Conservation (phyloP, 148 eudicot genomes). For the Silene conica region DNA sequence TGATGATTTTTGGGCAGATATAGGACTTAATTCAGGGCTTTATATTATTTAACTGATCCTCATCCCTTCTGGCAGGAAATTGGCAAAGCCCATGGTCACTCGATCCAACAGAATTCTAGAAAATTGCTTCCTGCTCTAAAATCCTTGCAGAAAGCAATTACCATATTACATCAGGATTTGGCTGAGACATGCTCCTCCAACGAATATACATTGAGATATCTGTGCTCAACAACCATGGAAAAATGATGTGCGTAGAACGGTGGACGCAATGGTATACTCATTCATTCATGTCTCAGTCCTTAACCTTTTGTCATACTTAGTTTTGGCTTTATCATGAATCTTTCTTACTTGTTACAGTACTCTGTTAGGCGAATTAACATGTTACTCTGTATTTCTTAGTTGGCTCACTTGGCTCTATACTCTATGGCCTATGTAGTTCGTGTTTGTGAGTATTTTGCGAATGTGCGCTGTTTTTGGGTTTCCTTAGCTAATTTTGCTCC, state of each 20-base stretch:
- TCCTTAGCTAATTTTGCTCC: neutral
- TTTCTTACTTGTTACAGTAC: no score
- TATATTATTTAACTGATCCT: constrained; percentile 5
- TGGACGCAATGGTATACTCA: constrained; percentile 8
- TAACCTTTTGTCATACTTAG: neutral
- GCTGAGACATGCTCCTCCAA: constrained; percentile 90
- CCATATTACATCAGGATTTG: constrained; percentile 83
- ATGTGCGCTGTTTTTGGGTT: neutral
- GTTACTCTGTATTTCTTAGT: neutral
- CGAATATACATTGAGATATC: constrained; percentile 77
- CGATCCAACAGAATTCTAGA: constrained; percentile 72
- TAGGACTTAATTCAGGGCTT: neutral
- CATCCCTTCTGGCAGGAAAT: constrained; percentile 57
- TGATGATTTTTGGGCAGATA: neutral
- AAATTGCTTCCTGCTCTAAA: constrained; percentile 82
- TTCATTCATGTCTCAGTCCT: neutral
- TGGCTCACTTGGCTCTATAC: no score
- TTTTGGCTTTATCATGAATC: neutral
- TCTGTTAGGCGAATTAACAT: no score
- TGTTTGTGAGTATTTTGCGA: neutral
- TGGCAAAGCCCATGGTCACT: constrained; percentile 75
- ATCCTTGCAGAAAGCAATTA: constrained; percentile 86
- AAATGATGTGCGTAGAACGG: constrained; percentile 33
- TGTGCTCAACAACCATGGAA: constrained; percentile 55
- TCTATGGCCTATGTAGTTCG: no score